Percentiles rank a stretch among this genome's conserved stretches.
These are phyloP conservation scores for Dysphania ambrosioides DNA, from an alignment of 148 eudicot species.

Conservation along the genomic window DNA sequence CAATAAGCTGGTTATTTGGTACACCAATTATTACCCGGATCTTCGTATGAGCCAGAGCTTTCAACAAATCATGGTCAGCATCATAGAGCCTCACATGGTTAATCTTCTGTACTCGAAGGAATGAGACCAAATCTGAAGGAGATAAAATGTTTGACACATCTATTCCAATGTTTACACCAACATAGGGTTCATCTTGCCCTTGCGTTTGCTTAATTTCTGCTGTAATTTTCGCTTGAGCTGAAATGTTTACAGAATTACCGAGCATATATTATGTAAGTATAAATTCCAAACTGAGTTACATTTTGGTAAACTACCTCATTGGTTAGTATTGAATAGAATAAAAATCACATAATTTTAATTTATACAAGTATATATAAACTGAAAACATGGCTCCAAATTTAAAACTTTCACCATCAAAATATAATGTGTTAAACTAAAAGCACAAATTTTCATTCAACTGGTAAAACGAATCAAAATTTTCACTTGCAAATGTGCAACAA, in stretches of 20 bases:
- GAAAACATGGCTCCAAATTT: too few species aligned
- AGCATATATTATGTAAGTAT: background rate
- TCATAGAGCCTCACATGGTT: slow-evolving; percentile 75
- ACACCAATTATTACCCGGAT: slow-evolving; percentile 74
- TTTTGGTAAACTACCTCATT: background rate
- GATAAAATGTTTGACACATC: slow-evolving; percentile 60
- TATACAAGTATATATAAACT: too few species aligned
- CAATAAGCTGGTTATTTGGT: slow-evolving; percentile 82
- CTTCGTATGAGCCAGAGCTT: slow-evolving; percentile 65
- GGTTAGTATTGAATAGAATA: background rate
- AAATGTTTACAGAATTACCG: slow-evolving; percentile 16
- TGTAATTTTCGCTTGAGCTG: slow-evolving; percentile 28
- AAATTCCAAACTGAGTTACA: slow-evolving; percentile 6
- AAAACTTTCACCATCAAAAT: background rate
- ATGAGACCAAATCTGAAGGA: slow-evolving; percentile 55
- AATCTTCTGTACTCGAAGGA: slow-evolving; percentile 67
- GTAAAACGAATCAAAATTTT: background rate
- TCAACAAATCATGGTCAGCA: slow-evolving; percentile 58
- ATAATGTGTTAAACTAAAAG: background rate
- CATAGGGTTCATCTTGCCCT: slow-evolving; percentile 52
- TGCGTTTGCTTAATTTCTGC: slow-evolving; percentile 51
- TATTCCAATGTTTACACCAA: slow-evolving; percentile 78
- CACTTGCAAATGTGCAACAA: background rate
- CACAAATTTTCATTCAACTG: background rate
- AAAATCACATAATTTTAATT: slow-evolving; percentile 3